Evolutionary conservation across 495 filamentous ascomycete genomes (phyloP).

Genomic region (Trichoderma erinaceum): DNA sequence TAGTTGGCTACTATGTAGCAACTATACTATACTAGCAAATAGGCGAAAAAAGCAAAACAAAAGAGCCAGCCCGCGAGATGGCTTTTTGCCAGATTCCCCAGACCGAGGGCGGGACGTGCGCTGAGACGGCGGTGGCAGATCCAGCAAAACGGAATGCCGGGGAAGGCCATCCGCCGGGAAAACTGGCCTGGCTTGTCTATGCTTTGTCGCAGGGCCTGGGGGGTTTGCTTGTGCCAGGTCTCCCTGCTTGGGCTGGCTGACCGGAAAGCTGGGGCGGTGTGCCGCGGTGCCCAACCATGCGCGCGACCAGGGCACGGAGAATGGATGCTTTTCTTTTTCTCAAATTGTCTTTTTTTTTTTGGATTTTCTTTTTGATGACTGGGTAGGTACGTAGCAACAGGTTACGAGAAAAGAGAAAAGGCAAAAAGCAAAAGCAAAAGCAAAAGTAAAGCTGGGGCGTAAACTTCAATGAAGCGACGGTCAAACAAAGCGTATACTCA

Average conservation of each 20-base stretch:
- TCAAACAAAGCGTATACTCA: not conserved
- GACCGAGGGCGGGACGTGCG: not conserved
- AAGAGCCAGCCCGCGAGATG: not conserved
- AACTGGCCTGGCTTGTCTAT: not conserved
- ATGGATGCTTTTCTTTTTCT: not conserved
- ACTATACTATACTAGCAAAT: too few relatives aligned
- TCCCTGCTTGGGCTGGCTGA: conserved; percentile 4
- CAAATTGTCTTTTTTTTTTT: too few relatives aligned
- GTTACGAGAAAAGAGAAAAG: not conserved
- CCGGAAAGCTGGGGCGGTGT: conserved; percentile 14
- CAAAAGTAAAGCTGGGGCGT: not conserved
- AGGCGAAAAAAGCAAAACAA: not conserved
- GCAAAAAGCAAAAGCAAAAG: not conserved
- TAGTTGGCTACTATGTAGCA: too few relatives aligned
- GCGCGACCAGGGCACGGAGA: not conserved
- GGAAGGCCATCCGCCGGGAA: conserved; percentile 4
- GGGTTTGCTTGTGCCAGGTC: not conserved
- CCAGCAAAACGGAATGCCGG: conserved; percentile 12
- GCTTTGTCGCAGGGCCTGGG: not conserved
- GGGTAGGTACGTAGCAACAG: not conserved
- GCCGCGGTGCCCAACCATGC: conserved; percentile 6
- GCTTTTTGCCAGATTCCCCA: not conserved
- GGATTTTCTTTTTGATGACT: not conserved
- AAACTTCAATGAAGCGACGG: not conserved
- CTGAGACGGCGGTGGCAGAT: not conserved